Percentiles rank a stretch among this genome's conserved stretches.
Conservation (phyloP, 2,329 filamentous ascomycete species). For the Beauveria asiatica region DNA sequence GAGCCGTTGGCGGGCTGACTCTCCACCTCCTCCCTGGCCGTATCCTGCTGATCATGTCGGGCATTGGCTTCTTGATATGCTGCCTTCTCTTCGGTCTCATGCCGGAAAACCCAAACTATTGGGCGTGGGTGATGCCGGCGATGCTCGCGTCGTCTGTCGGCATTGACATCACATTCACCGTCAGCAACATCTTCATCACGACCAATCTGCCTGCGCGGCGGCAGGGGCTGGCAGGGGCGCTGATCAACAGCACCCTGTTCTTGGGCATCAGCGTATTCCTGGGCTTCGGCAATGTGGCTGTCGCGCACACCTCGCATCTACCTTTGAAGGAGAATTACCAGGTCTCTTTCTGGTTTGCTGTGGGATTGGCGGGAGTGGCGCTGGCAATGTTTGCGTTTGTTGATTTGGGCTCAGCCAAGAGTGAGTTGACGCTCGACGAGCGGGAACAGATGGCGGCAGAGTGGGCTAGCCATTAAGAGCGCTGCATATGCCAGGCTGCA, state of each 20-base stretch:
- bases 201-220: slow-evolving; percentile 48
- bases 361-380: slow-evolving; percentile 40
- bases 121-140: slow-evolving; percentile 55
- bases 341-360: slow-evolving; percentile 51
- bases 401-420: slow-evolving; percentile 18
- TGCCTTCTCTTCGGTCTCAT: slow-evolving; percentile 48
- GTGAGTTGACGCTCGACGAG: slow-evolving; percentile 15
- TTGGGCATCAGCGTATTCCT: slow-evolving; percentile 56
- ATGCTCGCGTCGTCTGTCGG: slow-evolving; percentile 54
- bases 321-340: slow-evolving; percentile 42
- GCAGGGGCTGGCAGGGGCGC: slow-evolving; percentile 56
- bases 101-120: slow-evolving; percentile 46
- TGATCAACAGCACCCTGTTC: slow-evolving; percentile 55
- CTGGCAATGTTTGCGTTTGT: slow-evolving; percentile 30
- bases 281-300: slow-evolving; percentile 26
- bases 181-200: slow-evolving; percentile 60
- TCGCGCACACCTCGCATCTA: slow-evolving; percentile 48
- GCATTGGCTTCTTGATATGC: slow-evolving; percentile 40
- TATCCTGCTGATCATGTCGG: slow-evolving; percentile 43
- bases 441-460: slow-evolving; percentile 13
- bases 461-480: too few relatives aligned
- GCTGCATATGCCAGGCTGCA: too few relatives aligned
- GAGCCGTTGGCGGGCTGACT: slow-evolving; percentile 43
- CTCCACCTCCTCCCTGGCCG: slow-evolving; percentile 48
- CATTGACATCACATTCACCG: slow-evolving; percentile 58